Conservation (phyloP, 306 rosid genomes). For the Amphicarpaea edgeworthii region DNA sequence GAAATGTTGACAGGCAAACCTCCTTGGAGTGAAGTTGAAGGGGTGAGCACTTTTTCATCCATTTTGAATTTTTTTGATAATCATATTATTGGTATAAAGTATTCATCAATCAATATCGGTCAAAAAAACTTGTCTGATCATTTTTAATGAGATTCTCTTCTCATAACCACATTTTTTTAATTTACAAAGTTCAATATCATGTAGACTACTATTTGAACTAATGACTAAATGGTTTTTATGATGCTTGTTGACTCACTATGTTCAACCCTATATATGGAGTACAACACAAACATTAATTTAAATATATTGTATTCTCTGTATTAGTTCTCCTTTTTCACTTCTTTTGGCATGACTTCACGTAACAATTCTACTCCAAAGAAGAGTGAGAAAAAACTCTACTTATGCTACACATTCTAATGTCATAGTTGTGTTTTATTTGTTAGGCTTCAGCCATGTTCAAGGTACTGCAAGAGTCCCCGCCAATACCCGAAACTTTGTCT, state of each 20-base stretch:
- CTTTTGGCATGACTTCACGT: constrained; percentile 1
- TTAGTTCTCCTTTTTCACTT: background rate
- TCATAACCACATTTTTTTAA: too few relatives aligned
- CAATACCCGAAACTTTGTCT: constrained; percentile 71
- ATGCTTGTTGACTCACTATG: constrained; percentile 18
- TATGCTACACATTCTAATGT: background rate
- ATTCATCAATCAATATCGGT: too few relatives aligned
- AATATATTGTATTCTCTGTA: background rate
- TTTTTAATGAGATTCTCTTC: too few relatives aligned
- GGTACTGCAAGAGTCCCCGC: constrained; percentile 61
- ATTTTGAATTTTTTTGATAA: too few relatives aligned
- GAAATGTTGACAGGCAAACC: constrained; percentile 85
- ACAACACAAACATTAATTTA: background rate
- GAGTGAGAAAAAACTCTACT: background rate
- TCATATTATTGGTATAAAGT: too few relatives aligned
- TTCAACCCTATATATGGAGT: background rate
- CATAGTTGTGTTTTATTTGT: constrained; percentile 10
- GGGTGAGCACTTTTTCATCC: constrained; percentile 59
- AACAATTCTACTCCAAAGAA: constrained; percentile 2
- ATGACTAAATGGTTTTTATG: too few relatives aligned
- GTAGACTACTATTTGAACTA: too few relatives aligned
- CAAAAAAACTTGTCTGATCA: too few relatives aligned
- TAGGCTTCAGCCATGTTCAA: constrained; percentile 87
- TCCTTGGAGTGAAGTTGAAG: constrained; percentile 77
- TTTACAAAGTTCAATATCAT: too few relatives aligned